Percentiles rank a stretch among this genome's conserved stretches.
Evolutionary conservation across 2,329 filamentous ascomycete genomes (phyloP).

Genomic region (Cercospora sp.): DNA sequence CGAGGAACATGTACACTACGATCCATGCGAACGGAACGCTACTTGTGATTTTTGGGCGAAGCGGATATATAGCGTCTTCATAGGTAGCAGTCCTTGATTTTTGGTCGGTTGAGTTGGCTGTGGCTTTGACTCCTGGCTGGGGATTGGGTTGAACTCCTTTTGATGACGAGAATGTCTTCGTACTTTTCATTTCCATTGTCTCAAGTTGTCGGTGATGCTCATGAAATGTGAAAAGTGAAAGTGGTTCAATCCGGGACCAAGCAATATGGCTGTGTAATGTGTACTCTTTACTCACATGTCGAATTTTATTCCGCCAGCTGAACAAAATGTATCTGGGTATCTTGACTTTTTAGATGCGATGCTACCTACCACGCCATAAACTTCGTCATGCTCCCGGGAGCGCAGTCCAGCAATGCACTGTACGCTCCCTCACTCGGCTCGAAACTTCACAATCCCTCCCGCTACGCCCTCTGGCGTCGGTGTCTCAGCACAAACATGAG

Average conservation of each 20-base stretch:
- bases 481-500: constrained; percentile 76
- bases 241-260: too few species aligned
- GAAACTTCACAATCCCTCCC: constrained; percentile 57
- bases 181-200: neutral
- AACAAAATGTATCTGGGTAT: neutral
- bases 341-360: neutral
- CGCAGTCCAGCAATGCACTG: neutral
- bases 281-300: too few species aligned
- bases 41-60: constrained; percentile 8
- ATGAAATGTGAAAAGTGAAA: too few species aligned
- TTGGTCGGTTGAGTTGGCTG: constrained; percentile 12
- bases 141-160: constrained; percentile 27
- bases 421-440: neutral
- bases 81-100: constrained; percentile 27
- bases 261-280: too few species aligned
- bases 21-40: constrained; percentile 2
- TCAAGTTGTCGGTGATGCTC: too few species aligned
- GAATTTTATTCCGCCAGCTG: too few species aligned
- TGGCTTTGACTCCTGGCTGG: constrained; percentile 18
- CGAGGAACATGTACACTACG: neutral
- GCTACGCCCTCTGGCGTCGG: constrained; percentile 80
- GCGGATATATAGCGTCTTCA: constrained; percentile 15
- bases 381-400: neutral
- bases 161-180: constrained; percentile 1
- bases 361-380: neutral